phyloP scores from a whole-genome alignment of 495 filamentous ascomycete species.

The Lepidopterella palustris region DNA sequence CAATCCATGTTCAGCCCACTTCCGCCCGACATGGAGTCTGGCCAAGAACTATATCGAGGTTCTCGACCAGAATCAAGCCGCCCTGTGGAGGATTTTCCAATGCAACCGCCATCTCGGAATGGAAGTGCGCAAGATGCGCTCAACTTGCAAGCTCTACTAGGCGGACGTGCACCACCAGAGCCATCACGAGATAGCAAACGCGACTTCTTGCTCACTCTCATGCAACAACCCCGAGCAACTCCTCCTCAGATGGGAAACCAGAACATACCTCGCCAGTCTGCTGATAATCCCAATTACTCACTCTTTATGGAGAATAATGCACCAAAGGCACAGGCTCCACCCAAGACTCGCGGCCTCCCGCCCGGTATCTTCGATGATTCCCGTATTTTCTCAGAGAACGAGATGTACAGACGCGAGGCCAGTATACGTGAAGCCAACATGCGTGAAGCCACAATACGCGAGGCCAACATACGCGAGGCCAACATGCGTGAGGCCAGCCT shows the following conservation, averaged over 20 bases:
- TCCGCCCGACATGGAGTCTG: constrained; percentile 16
- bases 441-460: constrained; percentile 1
- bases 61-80: constrained; percentile 23
- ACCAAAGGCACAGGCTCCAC: constrained; percentile 26
- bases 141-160: constrained; percentile 13
- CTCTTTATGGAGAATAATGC: constrained; percentile 30
- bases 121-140: constrained; percentile 23
- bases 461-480: constrained; percentile 13
- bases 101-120: constrained; percentile 21
- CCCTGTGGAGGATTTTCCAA: constrained; percentile 16
- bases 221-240: constrained; percentile 27
- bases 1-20: constrained; percentile 13
- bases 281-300: constrained; percentile 22
- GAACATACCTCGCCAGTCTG: constrained; percentile 17
- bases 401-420: constrained; percentile 18
- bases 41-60: constrained; percentile 15
- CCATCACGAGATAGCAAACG: constrained; percentile 24
- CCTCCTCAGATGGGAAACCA: constrained; percentile 24
- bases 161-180: constrained; percentile 13
- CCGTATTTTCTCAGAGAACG: constrained; percentile 15
- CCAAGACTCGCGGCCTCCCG: constrained; percentile 27
- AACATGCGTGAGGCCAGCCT: neutral
- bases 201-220: constrained; percentile 33
- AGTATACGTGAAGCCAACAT: constrained; percentile 12
- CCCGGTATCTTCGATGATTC: constrained; percentile 29